Evolutionary conservation across 495 filamentous ascomycete species (phyloP), one percentile per base, ranked within the genome.

Genomic region (Hypoxylon lienhwacheense): DNA sequence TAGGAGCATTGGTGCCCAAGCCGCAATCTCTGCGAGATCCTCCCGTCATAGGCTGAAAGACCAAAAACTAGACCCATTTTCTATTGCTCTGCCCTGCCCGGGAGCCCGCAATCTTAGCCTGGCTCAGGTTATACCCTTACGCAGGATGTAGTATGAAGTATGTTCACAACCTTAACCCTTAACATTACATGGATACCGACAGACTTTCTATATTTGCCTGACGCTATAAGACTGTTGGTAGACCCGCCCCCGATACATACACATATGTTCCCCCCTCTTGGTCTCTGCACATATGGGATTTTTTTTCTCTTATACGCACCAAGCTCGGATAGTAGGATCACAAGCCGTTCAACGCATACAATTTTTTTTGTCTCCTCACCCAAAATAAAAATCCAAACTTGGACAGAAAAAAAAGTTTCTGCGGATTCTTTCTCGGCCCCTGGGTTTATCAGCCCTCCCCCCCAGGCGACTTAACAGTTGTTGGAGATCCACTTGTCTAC

Each of bases 1-100:
- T 53, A 57, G 66, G 68, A 72, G 72, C 71, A 75, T 77, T 75
- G 74, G 73, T 77, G 74, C 74, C 74, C 74, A 77, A 77, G 59
- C 55, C 62, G 56, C 65, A 66, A 25, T 54, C 50, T 58, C 52
- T 54, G 48, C 62, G 52, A 67, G 42, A 57, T 61, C 53, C 55
- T 69, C 64, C n/a, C 61, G 61, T 57, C 53, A 69, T 65, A 67
- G 60, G 66, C 64, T 65, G 61, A 41, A 37, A 46, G 55, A 51
- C 52, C 42, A 66, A 41, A 31, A 50, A 32, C 47, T 64, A 63
- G 59, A 48, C 58, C 56, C 62, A 58, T 58, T 63, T 63, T 47
- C 55, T 53, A 53, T 47, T 58, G 16, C 33, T 55, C 53, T 50
- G 51, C 26, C 22, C 41, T 53, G 47, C 50, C 58, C 53, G 47